Conservation (phyloP, 805 yeast species). For the Saccharomyces jurei region DNA sequence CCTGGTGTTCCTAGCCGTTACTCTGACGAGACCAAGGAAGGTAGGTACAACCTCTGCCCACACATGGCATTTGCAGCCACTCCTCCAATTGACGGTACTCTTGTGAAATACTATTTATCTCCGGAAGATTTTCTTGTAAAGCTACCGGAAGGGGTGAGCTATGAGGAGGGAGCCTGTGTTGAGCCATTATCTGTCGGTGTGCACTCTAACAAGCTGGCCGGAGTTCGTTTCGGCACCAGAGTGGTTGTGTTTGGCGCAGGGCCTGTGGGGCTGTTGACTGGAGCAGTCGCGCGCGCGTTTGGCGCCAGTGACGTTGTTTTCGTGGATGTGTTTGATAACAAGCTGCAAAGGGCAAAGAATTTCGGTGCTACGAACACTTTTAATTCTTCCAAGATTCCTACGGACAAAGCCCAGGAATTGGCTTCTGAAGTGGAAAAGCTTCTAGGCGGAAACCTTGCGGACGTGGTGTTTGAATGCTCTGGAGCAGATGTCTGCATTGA, state of each 20-base stretch:
- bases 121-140: conserved; percentile 81
- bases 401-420: conserved; percentile 20
- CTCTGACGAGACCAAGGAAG: conserved; percentile 68
- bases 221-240: conserved; percentile 53
- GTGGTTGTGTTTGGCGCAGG: conserved; percentile 84
- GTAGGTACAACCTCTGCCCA: conserved; percentile 77
- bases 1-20: conserved; percentile 82
- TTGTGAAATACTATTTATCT: conserved; percentile 59
- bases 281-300: conserved; percentile 63
- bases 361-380: conserved; percentile 61
- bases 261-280: conserved; percentile 73
- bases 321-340: conserved; percentile 29
- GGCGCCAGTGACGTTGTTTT: conserved; percentile 64
- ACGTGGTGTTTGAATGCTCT: conserved; percentile 70
- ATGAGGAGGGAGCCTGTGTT: conserved; percentile 80
- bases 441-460: conserved; percentile 34
- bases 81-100: conserved; percentile 33
- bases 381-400: conserved; percentile 32
- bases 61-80: conserved; percentile 82
- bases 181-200: conserved; percentile 87
- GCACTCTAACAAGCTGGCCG: conserved; percentile 63
- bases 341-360: conserved; percentile 58
- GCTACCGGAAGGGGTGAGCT: conserved; percentile 66
- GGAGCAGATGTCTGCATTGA: conserved; percentile 75
- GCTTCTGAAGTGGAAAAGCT: conserved; percentile 21